Conservation (phyloP, 179 eudicot species). For the Nepenthes alata region DNA sequence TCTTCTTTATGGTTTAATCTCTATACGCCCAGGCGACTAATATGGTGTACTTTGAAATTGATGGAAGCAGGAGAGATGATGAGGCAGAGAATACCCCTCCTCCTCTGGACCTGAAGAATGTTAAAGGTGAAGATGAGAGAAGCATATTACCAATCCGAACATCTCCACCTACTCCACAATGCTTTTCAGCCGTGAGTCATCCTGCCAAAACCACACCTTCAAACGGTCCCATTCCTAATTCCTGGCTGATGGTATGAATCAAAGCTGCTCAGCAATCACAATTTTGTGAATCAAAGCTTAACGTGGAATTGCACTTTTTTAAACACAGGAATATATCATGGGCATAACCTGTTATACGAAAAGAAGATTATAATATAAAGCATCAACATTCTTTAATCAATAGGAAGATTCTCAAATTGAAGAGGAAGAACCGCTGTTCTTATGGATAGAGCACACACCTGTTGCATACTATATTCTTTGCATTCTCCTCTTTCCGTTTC, state of each 20-base stretch:
- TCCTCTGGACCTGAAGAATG: constrained; percentile 32
- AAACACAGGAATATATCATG: not conserved
- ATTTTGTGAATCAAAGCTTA: not conserved
- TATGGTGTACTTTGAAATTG: constrained; percentile 5
- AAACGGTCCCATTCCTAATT: constrained; percentile 25
- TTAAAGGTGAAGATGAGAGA: constrained; percentile 24
- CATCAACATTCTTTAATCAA: no score
- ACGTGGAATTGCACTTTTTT: no score
- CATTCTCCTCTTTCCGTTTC: no score
- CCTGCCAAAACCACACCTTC: constrained; percentile 32
- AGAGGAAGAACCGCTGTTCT: no score
- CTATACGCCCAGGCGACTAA: no score
- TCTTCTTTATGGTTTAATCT: no score
- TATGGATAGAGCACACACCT: not conserved
- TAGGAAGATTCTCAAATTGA: no score
- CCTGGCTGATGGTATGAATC: constrained; percentile 40
- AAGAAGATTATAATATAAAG: no score
- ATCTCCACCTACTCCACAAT: constrained; percentile 79
- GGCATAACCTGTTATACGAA: no score
- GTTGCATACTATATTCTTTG: no score
- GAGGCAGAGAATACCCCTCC: constrained; percentile 63
- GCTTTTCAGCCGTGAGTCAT: constrained; percentile 49
- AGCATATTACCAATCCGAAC: constrained; percentile 39
- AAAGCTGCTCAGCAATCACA: not conserved
- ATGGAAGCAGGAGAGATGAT: constrained; percentile 39